These are phyloP conservation scores for Alnus glutinosa DNA, from an alignment of 306 rosid genomes.

Conservation along the genomic window DNA sequence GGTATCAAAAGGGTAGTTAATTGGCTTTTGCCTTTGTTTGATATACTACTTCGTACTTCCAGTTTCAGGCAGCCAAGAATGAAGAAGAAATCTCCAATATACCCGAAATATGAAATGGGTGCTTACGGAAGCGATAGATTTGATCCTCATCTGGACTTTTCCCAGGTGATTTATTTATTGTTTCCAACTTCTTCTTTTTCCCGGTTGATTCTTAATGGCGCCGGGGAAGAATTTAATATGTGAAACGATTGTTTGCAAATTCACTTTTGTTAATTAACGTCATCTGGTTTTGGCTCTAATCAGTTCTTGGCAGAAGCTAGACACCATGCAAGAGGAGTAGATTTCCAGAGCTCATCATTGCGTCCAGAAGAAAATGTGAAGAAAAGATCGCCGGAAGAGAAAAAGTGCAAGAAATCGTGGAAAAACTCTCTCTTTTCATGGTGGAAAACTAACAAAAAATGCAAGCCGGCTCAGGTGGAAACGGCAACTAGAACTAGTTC, in stretches of 20 bases:
- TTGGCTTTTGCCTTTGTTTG: constrained; percentile 34
- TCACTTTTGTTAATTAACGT: too few relatives aligned
- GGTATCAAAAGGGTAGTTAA: constrained; percentile 36
- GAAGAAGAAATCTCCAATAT: constrained; percentile 57
- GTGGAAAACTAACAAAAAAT: constrained; percentile 66
- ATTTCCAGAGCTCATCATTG: constrained; percentile 37
- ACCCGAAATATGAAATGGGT: constrained; percentile 35
- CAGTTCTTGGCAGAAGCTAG: constrained; percentile 89
- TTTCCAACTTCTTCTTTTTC: background rate
- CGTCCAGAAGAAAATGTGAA: constrained; percentile 42
- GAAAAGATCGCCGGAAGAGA: constrained; percentile 37
- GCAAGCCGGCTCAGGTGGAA: constrained; percentile 32
- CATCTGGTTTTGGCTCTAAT: constrained; percentile 7
- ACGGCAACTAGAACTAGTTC: constrained; percentile 17
- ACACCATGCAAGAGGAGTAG: constrained; percentile 42
- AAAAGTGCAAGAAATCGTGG: constrained; percentile 69
- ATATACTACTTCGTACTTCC: background rate
- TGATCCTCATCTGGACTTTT: constrained; percentile 61
- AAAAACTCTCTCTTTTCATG: constrained; percentile 58
- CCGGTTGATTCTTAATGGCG: too few relatives aligned
- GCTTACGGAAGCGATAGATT: constrained; percentile 47
- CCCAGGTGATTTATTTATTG: constrained; percentile 31
- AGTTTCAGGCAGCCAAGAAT: constrained; percentile 15
- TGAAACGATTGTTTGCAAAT: too few relatives aligned
- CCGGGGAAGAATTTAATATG: too few relatives aligned